Evolutionary conservation across 768 basidiomycete genomes (phyloP).

Genomic region (Podaxis pistillaris): DNA sequence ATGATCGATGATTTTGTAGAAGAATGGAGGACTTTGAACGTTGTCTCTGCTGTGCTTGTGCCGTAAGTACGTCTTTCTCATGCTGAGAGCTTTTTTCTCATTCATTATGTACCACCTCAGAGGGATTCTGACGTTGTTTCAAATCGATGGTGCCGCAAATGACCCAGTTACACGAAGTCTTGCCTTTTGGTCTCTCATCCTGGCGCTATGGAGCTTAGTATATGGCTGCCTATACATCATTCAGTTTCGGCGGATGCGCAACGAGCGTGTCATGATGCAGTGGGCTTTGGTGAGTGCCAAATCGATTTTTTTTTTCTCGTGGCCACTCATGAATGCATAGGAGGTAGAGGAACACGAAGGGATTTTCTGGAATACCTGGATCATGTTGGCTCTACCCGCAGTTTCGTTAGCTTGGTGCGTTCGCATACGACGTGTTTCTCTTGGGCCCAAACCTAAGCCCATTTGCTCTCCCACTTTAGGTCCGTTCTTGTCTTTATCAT

Average conservation of each 20-base stretch:
- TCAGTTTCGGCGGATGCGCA: conserved; percentile 7
- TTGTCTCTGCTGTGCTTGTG: not conserved
- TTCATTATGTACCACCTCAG: not conserved
- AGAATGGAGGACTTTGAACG: not conserved
- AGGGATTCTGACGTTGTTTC: not conserved
- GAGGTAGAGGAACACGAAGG: conserved; percentile 42
- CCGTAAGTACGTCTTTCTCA: not conserved
- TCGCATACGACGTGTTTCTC: not conserved
- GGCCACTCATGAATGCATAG: conserved; percentile 24
- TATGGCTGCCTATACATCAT: conserved; percentile 10
- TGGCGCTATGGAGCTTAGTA: conserved; percentile 1
- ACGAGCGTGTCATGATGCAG: not conserved
- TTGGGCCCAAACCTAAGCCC: not conserved
- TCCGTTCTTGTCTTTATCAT: not conserved
- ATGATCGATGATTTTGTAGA: not conserved
- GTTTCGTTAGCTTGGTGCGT: conserved; percentile 58
- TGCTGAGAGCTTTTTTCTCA: not conserved
- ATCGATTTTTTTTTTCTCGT: not conserved
- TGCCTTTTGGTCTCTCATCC: not conserved
- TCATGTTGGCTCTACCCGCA: conserved; percentile 58
- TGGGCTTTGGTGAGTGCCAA: conserved; percentile 9
- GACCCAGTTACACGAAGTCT: conserved; percentile 8
- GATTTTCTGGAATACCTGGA: conserved; percentile 62
- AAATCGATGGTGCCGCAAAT: not conserved
- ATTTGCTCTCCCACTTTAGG: not conserved